Base-by-base conservation (phyloP, 2,329 filamentous ascomycete species). In the Fragosphaeria purpurea region DNA sequence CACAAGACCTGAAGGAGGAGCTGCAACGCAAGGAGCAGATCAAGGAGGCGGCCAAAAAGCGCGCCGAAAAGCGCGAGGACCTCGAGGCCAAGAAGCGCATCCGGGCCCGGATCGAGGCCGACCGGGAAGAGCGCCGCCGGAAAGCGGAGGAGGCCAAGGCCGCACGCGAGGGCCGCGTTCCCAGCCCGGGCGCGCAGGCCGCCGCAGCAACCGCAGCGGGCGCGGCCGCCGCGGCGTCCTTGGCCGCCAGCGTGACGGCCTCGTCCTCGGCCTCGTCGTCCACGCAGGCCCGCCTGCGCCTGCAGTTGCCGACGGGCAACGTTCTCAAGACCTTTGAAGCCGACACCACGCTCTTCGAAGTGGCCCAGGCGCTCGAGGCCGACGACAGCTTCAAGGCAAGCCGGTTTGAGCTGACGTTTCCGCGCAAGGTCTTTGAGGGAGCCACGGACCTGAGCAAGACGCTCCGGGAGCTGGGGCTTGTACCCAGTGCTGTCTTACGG, bases 331-430 rank as follows among this genome's bases (percentile, higher is more conserved):
- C 86, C 0, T 82, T 95, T 56, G 83, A 88, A 0, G 89, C 87
- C 6, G 88, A 94, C 52, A 94, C 89, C 4, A 97, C 93, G 0
- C 71, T 98, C 9, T 95, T 95, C 60, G 91, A 98, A 69, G 83
- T 98, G 47, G 89, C 87, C 0, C 81, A 90, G 59, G 77, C 83
- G 52, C 64, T 98, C 31, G 72, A 81, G 63, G 67, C 77, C 46
- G 88, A 96, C 63, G 82, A 79, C 46, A 88, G 86, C 0, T 66
- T 79, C 5, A 69, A 80, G 3, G 85, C 94, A 11, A 77, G 73
- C 31, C 88, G 81, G 59, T 96, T 98, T 64, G 81, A 84, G 1
- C 86, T 85, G 59, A 96, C 83, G 22, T 97, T 94, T 60, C 93
- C 93, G 0, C 82, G 80, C 62, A 95, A 96, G 73, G 79, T 81